These are phyloP conservation scores for Thermochaetoides thermophila DNA, from an alignment of 495 filamentous ascomycete genomes.

Conservation along the genomic window DNA sequence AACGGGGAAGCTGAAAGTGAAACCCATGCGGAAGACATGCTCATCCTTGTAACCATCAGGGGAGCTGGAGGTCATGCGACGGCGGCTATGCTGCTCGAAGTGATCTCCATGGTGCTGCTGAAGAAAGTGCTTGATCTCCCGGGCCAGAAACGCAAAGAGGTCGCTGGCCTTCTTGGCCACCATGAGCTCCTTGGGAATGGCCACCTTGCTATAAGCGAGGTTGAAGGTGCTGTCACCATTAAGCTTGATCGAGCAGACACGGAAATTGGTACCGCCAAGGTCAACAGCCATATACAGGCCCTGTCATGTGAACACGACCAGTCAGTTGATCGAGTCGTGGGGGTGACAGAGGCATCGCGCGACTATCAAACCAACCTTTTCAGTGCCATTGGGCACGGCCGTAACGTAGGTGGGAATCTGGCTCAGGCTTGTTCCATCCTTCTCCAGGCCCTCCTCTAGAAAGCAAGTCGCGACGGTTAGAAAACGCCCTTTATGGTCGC, in stretches of 20 bases:
- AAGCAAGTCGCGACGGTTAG: not conserved
- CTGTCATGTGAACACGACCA: no score
- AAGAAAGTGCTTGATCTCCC: slow-evolving; percentile 80
- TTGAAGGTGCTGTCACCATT: slow-evolving; percentile 88
- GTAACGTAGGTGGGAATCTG: slow-evolving; percentile 98
- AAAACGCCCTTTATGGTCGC: not conserved
- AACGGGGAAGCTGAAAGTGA: slow-evolving; percentile 96
- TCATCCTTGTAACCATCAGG: slow-evolving; percentile 43
- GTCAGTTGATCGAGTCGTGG: no score
- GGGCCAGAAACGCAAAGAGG: slow-evolving; percentile 84
- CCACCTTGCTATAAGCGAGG: slow-evolving; percentile 79
- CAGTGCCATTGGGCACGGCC: slow-evolving; percentile 88
- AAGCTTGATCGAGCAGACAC: slow-evolving; percentile 85
- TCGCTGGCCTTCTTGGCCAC: slow-evolving; percentile 71
- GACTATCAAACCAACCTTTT: slow-evolving; percentile 47
- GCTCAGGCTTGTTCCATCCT: slow-evolving; percentile 65
- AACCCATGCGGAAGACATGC: slow-evolving; percentile 78
- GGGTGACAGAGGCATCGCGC: not conserved
- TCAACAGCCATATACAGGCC: slow-evolving; percentile 94
- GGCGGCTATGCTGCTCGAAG: slow-evolving; percentile 54
- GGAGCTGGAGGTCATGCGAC: slow-evolving; percentile 39
- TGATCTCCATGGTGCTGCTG: slow-evolving; percentile 78
- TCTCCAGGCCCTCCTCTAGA: slow-evolving; percentile 62
- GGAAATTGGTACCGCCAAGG: slow-evolving; percentile 93
- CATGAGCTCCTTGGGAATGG: slow-evolving; percentile 85